Conservation (phyloP, 306 rosid species). For the Luffa aegyptiaca region DNA sequence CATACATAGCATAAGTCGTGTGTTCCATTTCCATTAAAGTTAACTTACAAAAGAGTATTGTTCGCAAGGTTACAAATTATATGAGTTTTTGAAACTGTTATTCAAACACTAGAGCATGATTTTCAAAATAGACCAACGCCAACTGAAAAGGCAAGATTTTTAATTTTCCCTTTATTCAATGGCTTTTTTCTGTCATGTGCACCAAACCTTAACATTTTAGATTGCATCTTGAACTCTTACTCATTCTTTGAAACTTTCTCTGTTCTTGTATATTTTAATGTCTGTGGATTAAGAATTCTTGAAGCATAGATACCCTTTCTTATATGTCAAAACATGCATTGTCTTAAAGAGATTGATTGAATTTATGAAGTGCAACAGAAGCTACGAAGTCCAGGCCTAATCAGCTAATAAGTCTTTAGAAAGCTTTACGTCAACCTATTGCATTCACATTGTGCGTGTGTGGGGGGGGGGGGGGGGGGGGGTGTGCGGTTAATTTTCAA, state of each 20-base stretch:
- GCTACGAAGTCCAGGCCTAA: neutral
- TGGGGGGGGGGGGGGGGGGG: no score
- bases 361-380: neutral
- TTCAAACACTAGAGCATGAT: neutral
- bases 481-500: neutral
- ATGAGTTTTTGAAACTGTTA: neutral
- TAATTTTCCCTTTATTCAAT: neutral
- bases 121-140: neutral
- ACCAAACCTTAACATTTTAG: neutral
- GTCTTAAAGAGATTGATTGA: neutral
- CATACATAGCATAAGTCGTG: neutral
- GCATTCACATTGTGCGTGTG: neutral
- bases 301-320: neutral
- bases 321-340: neutral
- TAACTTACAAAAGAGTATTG: neutral
- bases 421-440: neutral
- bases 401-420: neutral
- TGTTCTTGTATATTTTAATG: neutral
- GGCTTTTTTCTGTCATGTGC: neutral
- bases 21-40: neutral
- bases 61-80: neutral
- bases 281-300: neutral
- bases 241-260: neutral
- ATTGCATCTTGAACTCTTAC: neutral
- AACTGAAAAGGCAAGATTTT: neutral